Evolutionary conservation across 2,329 filamentous ascomycete genomes (phyloP).

Genomic region (Geosmithia flava): DNA sequence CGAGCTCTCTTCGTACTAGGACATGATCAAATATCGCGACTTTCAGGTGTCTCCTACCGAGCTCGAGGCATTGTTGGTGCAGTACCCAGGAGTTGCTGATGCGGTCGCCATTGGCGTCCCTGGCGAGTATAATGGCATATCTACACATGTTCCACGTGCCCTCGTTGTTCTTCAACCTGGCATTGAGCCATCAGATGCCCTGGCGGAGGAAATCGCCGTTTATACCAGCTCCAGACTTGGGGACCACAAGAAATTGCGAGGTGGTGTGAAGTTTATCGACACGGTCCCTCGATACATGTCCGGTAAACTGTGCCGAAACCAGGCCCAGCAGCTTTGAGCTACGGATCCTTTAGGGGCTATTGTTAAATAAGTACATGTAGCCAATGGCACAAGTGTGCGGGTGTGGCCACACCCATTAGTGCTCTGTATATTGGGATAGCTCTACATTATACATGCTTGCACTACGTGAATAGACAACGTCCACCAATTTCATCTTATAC

Average conservation of each 20-base stretch:
- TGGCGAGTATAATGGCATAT: constrained; percentile 13
- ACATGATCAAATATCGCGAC: constrained; percentile 43
- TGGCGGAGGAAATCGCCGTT: constrained; percentile 11
- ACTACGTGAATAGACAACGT: too few species aligned
- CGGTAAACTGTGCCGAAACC: constrained; percentile 17
- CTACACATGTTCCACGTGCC: constrained; percentile 34
- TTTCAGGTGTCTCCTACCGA: constrained; percentile 56
- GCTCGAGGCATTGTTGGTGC: constrained; percentile 34
- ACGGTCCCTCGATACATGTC: constrained; percentile 51
- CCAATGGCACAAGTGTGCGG: too few species aligned
- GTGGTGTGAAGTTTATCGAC: constrained; percentile 54
- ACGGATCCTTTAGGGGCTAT: too few species aligned
- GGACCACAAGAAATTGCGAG: constrained; percentile 52
- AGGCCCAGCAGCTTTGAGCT: background rate
- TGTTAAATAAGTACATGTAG: too few species aligned
- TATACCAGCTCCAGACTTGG: constrained; percentile 20
- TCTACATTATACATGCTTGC: too few species aligned
- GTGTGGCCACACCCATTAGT: too few species aligned
- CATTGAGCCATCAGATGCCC: constrained; percentile 2
- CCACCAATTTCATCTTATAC: too few species aligned
- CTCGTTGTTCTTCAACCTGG: constrained; percentile 12
- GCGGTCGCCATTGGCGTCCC: constrained; percentile 49
- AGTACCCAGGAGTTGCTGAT: constrained; percentile 32
- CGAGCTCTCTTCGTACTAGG: constrained; percentile 23
- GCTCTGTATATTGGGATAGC: too few species aligned